Conservation (phyloP, 495 filamentous ascomycete species). For the Umbilicaria muhlenbergii region DNA sequence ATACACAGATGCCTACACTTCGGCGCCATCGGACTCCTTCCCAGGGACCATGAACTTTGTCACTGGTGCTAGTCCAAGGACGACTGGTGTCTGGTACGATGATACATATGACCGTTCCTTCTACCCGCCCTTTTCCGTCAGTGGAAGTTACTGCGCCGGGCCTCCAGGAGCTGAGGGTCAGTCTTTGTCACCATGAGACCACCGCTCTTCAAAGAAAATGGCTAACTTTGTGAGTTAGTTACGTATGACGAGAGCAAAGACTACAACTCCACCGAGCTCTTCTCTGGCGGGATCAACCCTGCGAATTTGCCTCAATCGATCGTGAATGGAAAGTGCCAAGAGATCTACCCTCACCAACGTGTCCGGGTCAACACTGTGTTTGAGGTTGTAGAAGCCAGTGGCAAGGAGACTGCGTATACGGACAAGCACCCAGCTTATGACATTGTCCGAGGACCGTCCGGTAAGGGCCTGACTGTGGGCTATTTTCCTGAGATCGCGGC, state of each 20-base stretch:
- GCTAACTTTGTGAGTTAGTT: conserved; percentile 8
- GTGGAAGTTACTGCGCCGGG: conserved; percentile 14
- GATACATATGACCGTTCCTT: conserved; percentile 19
- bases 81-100: conserved; percentile 23
- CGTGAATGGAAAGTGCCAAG: conserved; percentile 13
- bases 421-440: conserved; percentile 27
- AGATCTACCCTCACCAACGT: conserved; percentile 19
- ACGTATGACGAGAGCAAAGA: conserved; percentile 16
- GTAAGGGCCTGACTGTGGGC: conserved; percentile 18
- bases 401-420: conserved; percentile 20
- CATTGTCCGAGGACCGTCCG: conserved; percentile 19
- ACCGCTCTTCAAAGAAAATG: not conserved
- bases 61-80: conserved; percentile 18
- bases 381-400: conserved; percentile 15
- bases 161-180: conserved; percentile 16
- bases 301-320: conserved; percentile 16
- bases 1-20: conserved; percentile 17
- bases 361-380: conserved; percentile 24
- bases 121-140: conserved; percentile 8
- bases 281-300: conserved; percentile 21
- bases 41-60: conserved; percentile 16
- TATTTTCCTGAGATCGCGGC: conserved; percentile 24
- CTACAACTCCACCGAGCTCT: conserved; percentile 15
- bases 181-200: not conserved
- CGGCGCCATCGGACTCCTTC: conserved; percentile 21